Base-by-base conservation (phyloP, 163 green algal species). In the Picocystis sp. region DNA sequence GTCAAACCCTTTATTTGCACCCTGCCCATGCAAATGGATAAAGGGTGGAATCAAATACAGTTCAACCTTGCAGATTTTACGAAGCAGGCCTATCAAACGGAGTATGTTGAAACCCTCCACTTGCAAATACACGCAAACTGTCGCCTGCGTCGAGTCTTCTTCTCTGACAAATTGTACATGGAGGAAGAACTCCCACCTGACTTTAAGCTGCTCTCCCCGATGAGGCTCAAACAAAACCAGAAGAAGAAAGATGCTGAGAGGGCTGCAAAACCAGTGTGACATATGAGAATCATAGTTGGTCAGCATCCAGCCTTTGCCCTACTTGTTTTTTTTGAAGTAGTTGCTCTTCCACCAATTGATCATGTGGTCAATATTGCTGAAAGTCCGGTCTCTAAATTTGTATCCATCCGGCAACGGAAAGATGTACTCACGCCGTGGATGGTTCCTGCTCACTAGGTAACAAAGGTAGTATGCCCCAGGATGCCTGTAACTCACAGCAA, bases 1-100 rank as follows among this genome's bases (percentile, higher is more conserved):
- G 85, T 98, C 25, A 93, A 93, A 79, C 87, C 89, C 8, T 96
- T 93, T 70, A 94, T 98, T 57, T 94, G 81, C 71, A 96, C 90
- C 8, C 95, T 98, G 86, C 90, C 90, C n/a, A 92, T 98, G 82
- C 75, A 83, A 13, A 71, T 98, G 22, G 90, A 96, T 56, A 80
- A 93, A 52, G 90, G 90, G 23, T 98, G 90, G 90, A 98, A 98
- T 72, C 83, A 95, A 65, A 88, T 98, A 25, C 83, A 92, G 63
- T 96, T 98, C 72, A 95, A 98, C 72, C 75, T 98, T 43, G 75
- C 77, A 42, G 89, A 97, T 72, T 96, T 98, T 71, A 91, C 84
- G 10, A 69, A 81, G 5, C 68, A 81, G 21, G 87, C 87, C 11
- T 98, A 97, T 57, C 82, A 76, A 84, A 55, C 50, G 21, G 43